Evolutionary conservation across 108 stramenopile species (phyloP), one percentile per base, ranked within the genome.

Genomic region (Craspedostauros australis): DNA sequence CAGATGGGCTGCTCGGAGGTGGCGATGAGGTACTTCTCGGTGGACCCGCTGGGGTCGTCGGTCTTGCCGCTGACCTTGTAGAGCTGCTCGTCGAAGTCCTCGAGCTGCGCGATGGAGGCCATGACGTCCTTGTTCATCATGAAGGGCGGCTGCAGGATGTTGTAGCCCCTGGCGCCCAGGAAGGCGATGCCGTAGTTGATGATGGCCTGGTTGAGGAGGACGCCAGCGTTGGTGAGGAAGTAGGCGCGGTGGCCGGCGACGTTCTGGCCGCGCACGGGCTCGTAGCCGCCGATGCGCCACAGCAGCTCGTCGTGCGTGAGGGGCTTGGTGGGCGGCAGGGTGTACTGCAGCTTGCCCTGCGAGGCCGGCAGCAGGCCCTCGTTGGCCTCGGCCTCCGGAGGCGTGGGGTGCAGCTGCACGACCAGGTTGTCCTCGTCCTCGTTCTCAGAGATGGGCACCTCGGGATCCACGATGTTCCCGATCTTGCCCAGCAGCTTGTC

Each of bases 41-140:
- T 31, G 4, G 82, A 76, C 18, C 84, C 86, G 31, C 84, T 75
- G 12, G 87, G 84, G 79, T 94, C 93, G 62, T 90, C 92, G 37
- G 94, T 94, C 62, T 93, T 94, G 11, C 95, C 94, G 25, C 76
- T 76, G 18, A 98, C 99, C 71, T 98, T 96, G 86, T 99, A 99
- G 5, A 99, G 71, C 60, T 97, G 96, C 72, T 99, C 97, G 68
- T 99, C 99, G 71, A 98, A 99, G 69, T 99, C 96, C 46, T 97
- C 96, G 58, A 99, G 76, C 61, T 99, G 97, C 5, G 99, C 99
- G 57, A 99, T 97, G 43, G 90, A 91, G 39, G 94, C 79, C 99
- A 99, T 99, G 68, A 98, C 95, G 14, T 97, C 96, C 91, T 98
- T 98, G 60, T 98, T 98, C 97, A 99, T 98, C 63, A 99, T 86